Conservation (phyloP, 2,329 filamentous ascomycete genomes). For the Claviceps digitariae region DNA sequence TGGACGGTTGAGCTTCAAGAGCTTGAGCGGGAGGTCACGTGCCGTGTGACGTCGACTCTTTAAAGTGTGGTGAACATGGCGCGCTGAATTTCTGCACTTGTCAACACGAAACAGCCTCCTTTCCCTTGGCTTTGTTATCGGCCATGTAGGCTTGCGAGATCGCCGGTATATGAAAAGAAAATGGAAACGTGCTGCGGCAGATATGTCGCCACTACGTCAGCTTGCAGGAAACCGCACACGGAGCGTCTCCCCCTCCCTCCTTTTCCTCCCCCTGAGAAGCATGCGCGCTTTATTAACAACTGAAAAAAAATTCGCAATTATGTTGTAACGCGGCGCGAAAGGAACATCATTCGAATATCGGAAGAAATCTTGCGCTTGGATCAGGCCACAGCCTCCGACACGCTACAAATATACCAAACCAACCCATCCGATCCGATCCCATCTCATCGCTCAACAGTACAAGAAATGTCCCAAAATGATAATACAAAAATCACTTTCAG, state of each 20-base stretch:
- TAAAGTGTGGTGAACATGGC: too few species aligned
- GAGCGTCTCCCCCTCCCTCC: too few species aligned
- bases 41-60: not conserved
- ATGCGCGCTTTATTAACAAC: too few species aligned
- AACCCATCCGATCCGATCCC: too few species aligned
- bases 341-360: too few species aligned
- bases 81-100: not conserved
- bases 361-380: not conserved
- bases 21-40: not conserved
- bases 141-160: not conserved
- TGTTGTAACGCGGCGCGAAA: not conserved
- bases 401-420: not conserved
- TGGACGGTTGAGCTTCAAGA: not conserved
- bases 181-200: not conserved
- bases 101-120: not conserved
- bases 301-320: not conserved
- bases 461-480: not conserved
- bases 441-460: not conserved
- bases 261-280: too few species aligned
- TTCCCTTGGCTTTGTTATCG: not conserved
- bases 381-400: not conserved
- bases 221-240: too few species aligned
- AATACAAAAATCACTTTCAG: not conserved
- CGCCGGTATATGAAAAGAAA: not conserved
- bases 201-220: not conserved